These are phyloP conservation scores for Lepidium africanum DNA, from an alignment of 345 rosid species.

Conservation along the genomic window DNA sequence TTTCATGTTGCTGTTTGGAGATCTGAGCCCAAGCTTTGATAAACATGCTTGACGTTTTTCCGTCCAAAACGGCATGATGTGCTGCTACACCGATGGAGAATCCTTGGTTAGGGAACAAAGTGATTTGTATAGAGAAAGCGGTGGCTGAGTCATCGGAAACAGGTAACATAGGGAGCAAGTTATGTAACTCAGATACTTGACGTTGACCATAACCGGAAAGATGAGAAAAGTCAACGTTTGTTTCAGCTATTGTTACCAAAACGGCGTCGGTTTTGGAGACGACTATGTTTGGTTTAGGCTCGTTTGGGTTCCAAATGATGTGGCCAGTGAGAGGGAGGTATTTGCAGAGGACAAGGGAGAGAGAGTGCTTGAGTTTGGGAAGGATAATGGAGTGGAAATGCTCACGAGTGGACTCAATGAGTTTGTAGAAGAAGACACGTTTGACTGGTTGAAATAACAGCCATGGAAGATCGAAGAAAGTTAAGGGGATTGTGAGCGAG, in stretches of 20 bases:
- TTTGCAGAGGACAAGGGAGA: conserved; percentile 22
- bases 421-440: conserved; percentile 26
- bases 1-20: neutral
- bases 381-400: conserved; percentile 20
- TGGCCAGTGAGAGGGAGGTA: conserved; percentile 32
- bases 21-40: conserved; percentile 31
- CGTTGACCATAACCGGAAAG: conserved; percentile 2
- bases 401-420: conserved; percentile 3
- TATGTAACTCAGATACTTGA: conserved; percentile 1
- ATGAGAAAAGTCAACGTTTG: conserved; percentile 7
- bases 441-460: conserved; percentile 16
- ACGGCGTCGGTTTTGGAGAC: conserved; percentile 22
- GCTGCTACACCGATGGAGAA: conserved; percentile 6
- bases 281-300: conserved; percentile 15
- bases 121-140: conserved; percentile 15
- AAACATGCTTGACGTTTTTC: conserved; percentile 2
- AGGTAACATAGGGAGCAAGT: neutral
- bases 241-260: conserved; percentile 17
- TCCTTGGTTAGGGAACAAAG: conserved; percentile 19
- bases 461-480: conserved; percentile 23
- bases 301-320: conserved; percentile 10
- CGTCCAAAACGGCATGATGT: conserved; percentile 24
- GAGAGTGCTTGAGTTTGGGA: conserved; percentile 32
- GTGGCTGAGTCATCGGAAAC: neutral
- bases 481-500: conserved; percentile 19